Evolutionary conservation across 305 asterid genomes (phyloP).

Genomic region (Nicotiana rustica): DNA sequence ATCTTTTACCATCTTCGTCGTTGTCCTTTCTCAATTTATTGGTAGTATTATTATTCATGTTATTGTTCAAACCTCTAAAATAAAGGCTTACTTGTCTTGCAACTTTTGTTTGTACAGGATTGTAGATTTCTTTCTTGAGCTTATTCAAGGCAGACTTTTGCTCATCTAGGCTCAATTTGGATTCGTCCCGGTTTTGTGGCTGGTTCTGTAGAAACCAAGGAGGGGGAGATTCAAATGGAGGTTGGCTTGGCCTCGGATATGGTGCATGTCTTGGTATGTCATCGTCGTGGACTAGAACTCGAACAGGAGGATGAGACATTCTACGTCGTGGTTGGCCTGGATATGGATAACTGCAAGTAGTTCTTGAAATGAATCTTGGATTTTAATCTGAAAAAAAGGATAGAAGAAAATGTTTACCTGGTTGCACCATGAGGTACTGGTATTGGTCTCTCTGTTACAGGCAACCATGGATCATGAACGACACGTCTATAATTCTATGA

Average conservation of each 20-base stretch:
- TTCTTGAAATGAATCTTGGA: conserved; percentile 7
- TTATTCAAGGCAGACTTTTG: conserved; percentile 59
- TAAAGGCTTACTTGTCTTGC: conserved; percentile 38
- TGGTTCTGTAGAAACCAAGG: conserved; percentile 37
- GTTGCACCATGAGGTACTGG: conserved; percentile 43
- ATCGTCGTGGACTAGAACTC: conserved; percentile 1
- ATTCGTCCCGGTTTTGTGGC: conserved; percentile 42
- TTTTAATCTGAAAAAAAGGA: background rate
- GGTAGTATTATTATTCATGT: conserved; percentile 35
- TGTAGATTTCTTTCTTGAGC: conserved; percentile 75
- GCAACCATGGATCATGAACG: conserved; percentile 52
- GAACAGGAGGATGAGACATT: background rate
- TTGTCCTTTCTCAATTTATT: conserved; percentile 27
- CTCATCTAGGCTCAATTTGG: conserved; percentile 60
- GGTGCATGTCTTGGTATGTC: background rate
- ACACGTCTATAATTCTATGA: conserved; percentile 52
- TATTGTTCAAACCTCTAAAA: conserved; percentile 48
- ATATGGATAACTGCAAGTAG: conserved; percentile 22
- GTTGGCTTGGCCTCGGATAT: conserved; percentile 30
- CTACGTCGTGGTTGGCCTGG: conserved; percentile 30
- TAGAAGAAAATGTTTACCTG: conserved; percentile 48
- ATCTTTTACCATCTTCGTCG: conserved; percentile 68
- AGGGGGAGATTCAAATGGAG: conserved; percentile 33
- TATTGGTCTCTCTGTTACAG: conserved; percentile 45
- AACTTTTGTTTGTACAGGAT: conserved; percentile 63